Evolutionary conservation across 202 grass and related monocot species (phyloP), one percentile per base, ranked within the genome.

Genomic region (Carex arenaria): DNA sequence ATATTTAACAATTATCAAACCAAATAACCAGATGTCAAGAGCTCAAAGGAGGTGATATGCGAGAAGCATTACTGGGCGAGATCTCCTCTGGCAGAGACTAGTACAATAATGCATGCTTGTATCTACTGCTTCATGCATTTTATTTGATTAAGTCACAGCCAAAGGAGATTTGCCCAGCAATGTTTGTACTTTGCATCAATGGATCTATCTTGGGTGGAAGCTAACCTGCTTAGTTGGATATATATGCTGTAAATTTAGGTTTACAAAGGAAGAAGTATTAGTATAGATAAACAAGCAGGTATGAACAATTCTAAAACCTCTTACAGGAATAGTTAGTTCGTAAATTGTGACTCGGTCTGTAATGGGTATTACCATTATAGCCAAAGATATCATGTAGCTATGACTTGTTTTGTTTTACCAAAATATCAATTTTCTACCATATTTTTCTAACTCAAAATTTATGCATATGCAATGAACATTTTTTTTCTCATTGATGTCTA

Each of bases 111-210:
- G 22, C 40, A 74, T 74, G 26, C 26, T 26, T 26, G 26, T 0
- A 26, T 26, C 26, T 26, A 26, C 26, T 26, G 26, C 26, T 26
- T 26, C 26, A 26, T 26, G 26, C 26, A 26, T 26, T 40, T 32
- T 67, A 0, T 74, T 76, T 1, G 32, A 64, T 5, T 19, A 34
- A 49, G 83, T 22, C 67, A 63, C 88, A 76, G 88, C 81, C 91
- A 93, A 90, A 90, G 84, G 81, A 88, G 86, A 90, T 85, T 90
- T 93, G 88, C 86, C 91, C 88, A 84, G 91, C 63, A 26, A 93
- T 88, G 88, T n/a, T n/a, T n/a, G n/a, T n/a, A n/a, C 19, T 20
- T 53, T 74, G 47, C 20, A 74, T 42, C 2, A 20, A 69, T 69
- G 11, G 11, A 65, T 65, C 10, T 12, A 65, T 32, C 30, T 32